phyloP scores from a whole-genome alignment of 371 early-diverging fungal genomes.

The Lichtheimia ornata region DNA sequence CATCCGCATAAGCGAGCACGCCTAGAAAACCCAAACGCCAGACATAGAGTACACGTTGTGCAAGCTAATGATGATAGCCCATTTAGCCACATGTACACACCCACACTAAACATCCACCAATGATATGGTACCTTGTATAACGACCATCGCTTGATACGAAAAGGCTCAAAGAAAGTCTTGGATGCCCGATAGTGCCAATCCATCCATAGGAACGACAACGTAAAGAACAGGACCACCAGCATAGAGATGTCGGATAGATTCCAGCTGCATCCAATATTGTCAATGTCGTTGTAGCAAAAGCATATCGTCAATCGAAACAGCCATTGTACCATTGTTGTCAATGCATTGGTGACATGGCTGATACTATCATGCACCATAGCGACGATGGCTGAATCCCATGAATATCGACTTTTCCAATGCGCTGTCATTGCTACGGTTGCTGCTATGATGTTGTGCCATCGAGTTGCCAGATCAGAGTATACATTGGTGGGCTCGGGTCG shows the following conservation, averaged over 20 bases:
- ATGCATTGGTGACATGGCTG: too few species aligned
- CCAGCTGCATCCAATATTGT: neutral
- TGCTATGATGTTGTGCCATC: too few species aligned
- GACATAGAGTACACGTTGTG: constrained; percentile 11
- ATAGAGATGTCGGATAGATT: neutral
- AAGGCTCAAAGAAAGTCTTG: constrained; percentile 10
- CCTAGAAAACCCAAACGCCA: constrained; percentile 5
- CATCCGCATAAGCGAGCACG: constrained; percentile 1
- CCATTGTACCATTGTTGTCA: too few species aligned
- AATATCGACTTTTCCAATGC: too few species aligned
- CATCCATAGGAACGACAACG: constrained; percentile 14
- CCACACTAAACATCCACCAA: neutral
- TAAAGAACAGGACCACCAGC: neutral
- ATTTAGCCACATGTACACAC: too few species aligned
- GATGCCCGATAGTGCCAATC: constrained; percentile 18
- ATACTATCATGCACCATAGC: too few species aligned
- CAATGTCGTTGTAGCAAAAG: too few species aligned
- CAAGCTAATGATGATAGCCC: neutral
- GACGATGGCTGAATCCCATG: too few species aligned
- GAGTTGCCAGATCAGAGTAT: neutral
- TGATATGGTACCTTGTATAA: constrained; percentile 15
- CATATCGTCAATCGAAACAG: too few species aligned
- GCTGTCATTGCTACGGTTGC: too few species aligned
- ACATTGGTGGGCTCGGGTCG: neutral
- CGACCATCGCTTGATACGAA: constrained; percentile 8